A percentile compares a stretch with the other conserved stretches of the same genome.
phyloP scores from a whole-genome alignment of 139 green algal genomes.

The Pseudopediastrum boryanum region DNA sequence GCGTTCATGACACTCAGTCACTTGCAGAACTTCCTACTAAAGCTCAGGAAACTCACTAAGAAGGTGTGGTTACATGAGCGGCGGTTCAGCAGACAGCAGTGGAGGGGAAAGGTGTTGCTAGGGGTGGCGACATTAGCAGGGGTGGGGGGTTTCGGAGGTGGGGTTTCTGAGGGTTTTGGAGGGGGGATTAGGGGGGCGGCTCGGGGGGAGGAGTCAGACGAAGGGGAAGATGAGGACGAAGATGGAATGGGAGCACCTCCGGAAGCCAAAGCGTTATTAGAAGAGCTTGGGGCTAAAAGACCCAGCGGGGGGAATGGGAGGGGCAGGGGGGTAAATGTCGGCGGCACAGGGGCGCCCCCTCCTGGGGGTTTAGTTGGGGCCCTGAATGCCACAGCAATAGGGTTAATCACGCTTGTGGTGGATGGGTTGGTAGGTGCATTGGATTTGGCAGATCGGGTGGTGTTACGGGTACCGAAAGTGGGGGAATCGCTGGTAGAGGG shows the following conservation, averaged over 20 bases:
- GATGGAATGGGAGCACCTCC: conserved; percentile 36
- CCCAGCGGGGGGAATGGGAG: neutral
- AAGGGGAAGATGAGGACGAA: conserved; percentile 22
- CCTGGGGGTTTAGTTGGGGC: neutral
- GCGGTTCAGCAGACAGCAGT: neutral
- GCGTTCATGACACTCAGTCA: conserved; percentile 14
- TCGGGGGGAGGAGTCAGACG: neutral
- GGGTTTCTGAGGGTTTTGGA: too few species aligned
- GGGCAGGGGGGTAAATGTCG: neutral
- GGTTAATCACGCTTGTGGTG: conserved; percentile 2
- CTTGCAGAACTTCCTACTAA: neutral
- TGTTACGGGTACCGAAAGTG: conserved; percentile 4
- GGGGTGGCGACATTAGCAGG: too few species aligned
- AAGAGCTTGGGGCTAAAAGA: conserved; percentile 17
- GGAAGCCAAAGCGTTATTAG: conserved; percentile 24
- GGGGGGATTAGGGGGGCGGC: neutral
- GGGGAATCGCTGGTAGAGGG: conserved; percentile 12
- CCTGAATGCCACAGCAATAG: conserved; percentile 15
- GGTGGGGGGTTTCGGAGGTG: too few species aligned
- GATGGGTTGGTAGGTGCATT: neutral
- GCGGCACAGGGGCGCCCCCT: neutral
- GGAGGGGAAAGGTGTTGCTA: conserved; percentile 23
- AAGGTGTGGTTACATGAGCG: conserved; percentile 16
- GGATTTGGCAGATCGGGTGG: conserved; percentile 5
- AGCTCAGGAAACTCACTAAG: neutral